Conservation (phyloP, 2,329 filamentous ascomycete genomes). For the Xylariaceae sp. region DNA sequence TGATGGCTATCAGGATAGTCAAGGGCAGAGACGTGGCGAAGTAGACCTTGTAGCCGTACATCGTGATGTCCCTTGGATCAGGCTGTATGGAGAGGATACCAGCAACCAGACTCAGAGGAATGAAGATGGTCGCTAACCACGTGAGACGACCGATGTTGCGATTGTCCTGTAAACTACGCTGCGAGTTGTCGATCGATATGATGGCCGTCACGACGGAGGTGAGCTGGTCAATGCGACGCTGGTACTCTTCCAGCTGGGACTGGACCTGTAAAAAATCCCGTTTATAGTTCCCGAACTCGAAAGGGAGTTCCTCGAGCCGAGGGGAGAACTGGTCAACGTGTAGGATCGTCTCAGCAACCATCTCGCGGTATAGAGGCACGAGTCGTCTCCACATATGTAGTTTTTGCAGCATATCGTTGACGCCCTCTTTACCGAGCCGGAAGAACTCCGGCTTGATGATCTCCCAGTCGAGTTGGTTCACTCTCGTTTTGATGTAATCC, state of each 20-base stretch:
- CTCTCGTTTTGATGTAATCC: conserved; percentile 29
- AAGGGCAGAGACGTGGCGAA: conserved; percentile 26
- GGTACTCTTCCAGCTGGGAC: conserved; percentile 30
- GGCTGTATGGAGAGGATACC: conserved; percentile 31
- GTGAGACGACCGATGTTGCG: conserved; percentile 32
- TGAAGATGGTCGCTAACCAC: conserved; percentile 33
- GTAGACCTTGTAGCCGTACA: conserved; percentile 21
- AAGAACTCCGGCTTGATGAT: conserved; percentile 25
- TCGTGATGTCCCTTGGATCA: conserved; percentile 16
- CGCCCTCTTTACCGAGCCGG: conserved; percentile 16
- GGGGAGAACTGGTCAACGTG: conserved; percentile 15
- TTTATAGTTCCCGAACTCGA: conserved; percentile 14
- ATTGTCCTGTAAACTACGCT: conserved; percentile 29
- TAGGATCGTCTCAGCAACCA: conserved; percentile 24
- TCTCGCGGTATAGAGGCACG: conserved; percentile 28
- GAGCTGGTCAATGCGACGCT: conserved; percentile 31
- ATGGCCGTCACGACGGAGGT: conserved; percentile 32
- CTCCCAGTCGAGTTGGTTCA: conserved; percentile 28
- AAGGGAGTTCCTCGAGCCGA: conserved; percentile 1
- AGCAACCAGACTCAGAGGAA: conserved; percentile 31
- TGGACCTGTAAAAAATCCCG: conserved; percentile 26
- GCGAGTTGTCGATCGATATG: conserved; percentile 30
- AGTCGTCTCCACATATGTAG: conserved; percentile 27
- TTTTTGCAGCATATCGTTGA: conserved; percentile 23
- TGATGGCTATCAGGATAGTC: conserved; percentile 15